Base-by-base conservation (phyloP, 371 early-diverging fungal genomes). In the Actinomucor elegans region DNA sequence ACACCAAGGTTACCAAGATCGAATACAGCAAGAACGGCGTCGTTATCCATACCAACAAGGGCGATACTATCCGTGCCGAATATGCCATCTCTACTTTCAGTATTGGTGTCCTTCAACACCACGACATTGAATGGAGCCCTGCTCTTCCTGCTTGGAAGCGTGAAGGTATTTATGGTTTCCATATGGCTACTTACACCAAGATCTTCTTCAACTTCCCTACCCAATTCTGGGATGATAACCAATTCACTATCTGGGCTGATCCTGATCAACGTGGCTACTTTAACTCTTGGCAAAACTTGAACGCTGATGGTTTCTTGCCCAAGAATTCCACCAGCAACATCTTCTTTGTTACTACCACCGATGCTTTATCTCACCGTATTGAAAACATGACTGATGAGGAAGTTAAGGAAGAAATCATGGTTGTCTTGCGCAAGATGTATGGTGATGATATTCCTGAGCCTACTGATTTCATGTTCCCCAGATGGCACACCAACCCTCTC, bases 121-220 rank as follows among this genome's bases (percentile, higher is more conserved):
- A 58, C 9, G 78, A 74, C 40, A 56, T 77, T 36, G 38, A 67
- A 52, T 77, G 71, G 70, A 50, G 48, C 3, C 77, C 77, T 3
- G 37, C 23, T 2, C 29, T 77, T 3, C 77, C 77, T 27, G 65
- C 48, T 2, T 77, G 77, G 77, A 77, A 77, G 31, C 31, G 57
- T 14, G 74, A 74, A 48, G 77, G 74, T 21, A 38, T 77, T 21
- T 67, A 56, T 44, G 70, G 64, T 3, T 77, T 77, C 51, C 67
- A 77, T 28, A 74, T 77, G 74, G 77, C 77, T 15, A 77, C 77
- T 9, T 77, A 77, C 34, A 66, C 69, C 47, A 77, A 77, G 37
- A 74, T 77, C 52, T 77, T 77, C 40, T 31, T 77, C 42, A 69
- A 69, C 48, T 77, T 74, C 41, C 72, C 71, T 8, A 17, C 47